Conservation (phyloP, 164 flowering plant genomes). For the Kalanchoe fedtschenkoi region DNA sequence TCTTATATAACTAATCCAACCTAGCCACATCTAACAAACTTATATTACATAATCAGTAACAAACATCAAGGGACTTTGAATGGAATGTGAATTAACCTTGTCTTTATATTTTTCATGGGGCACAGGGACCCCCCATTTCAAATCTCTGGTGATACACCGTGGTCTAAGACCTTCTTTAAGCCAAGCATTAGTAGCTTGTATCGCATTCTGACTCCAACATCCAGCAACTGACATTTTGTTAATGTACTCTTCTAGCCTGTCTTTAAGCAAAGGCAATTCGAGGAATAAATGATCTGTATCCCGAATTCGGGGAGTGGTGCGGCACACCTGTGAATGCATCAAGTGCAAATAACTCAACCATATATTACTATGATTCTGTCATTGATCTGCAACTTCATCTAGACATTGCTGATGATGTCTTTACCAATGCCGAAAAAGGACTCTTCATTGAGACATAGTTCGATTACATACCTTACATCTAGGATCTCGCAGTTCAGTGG, state of each 20-base stretch:
- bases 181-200: conserved; percentile 83
- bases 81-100: conserved; percentile 38
- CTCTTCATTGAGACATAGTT: not conserved
- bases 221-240: conserved; percentile 62
- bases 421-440: not conserved
- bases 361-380: not conserved
- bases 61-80: not conserved
- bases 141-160: conserved; percentile 87
- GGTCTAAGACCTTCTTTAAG: conserved; percentile 74
- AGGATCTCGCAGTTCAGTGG: conserved; percentile 79
- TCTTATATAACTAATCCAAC: too few species aligned
- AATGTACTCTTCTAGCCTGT: conserved; percentile 59
- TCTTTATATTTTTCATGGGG: conserved; percentile 77
- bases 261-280: conserved; percentile 71
- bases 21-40: not conserved
- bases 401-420: not conserved
- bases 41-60: not conserved
- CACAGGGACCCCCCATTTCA: conserved; percentile 98
- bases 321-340: conserved; percentile 44
- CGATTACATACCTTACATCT: conserved; percentile 60
- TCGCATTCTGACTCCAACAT: conserved; percentile 93
- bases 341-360: not conserved
- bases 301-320: conserved; percentile 49
- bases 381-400: not conserved
- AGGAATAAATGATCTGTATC: conserved; percentile 88